Evolutionary conservation across 495 filamentous ascomycete genomes (phyloP), one percentile per base, ranked within the genome.

Genomic region (Aspergillus panamensis): DNA sequence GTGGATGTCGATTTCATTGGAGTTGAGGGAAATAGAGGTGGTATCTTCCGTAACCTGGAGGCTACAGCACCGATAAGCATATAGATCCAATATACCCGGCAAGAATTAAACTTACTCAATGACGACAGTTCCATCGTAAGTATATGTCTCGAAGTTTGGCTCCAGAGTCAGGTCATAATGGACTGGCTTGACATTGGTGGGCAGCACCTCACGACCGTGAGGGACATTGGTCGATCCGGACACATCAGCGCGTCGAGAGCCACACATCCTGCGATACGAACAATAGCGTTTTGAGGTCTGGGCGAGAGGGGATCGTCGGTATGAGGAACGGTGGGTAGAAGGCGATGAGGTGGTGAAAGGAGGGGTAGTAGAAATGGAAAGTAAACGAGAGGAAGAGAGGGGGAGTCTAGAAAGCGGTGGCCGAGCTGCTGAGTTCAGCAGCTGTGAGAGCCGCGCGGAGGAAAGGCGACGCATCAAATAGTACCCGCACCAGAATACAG

Each of bases 21-120:
- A 86, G 72, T 98, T 96, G 60, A 98, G 83, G 35, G 91, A 85
- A 66, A 98, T 86, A 21, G 89, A 91, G 62, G 79, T 90, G 60
- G 90, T 88, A 62, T 94, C 88, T 67, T 96, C 90, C 56, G 80
- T 78, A 35, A 97, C 87, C 66, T 96, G 87, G 64, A 98, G 84
- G 62, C 80, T 78, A 67, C 45, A 53, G 33, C 58, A 12, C n/a
- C n/a, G n/a, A 54, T 63, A 12, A 65, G 58, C 39, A 57, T 20
- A 29, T 33, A 9, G 53, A 48, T 48, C 8, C 33, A n/a, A 31
- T 29, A 17, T 35, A 9, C 25, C 2, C 25, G 25, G 25, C 25
- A 25, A 25, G 2, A 25, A 2, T 2, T 25, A 25, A 53, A 70
- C 80, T 40, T 80, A 86, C 82, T 87, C 81, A 62, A 88, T 84